phyloP scores from a whole-genome alignment of 2,329 filamentous ascomycete species.

The Trichoderma gracile region DNA sequence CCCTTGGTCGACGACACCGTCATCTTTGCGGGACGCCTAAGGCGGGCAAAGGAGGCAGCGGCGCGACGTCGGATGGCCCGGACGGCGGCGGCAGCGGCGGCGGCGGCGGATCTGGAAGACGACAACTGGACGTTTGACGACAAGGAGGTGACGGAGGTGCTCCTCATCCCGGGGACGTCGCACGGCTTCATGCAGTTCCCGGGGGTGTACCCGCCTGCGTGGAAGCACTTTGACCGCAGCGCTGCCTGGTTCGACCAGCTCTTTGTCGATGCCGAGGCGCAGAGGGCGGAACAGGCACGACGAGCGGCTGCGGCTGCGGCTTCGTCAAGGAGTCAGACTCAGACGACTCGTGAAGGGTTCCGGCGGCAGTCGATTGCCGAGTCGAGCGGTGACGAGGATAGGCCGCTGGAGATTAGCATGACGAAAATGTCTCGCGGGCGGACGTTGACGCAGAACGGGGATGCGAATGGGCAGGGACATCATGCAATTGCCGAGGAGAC shows the following conservation, averaged over 20 bases:
- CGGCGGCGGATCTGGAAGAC: too few relatives aligned
- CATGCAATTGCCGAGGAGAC: neutral
- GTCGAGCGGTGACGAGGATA: slow-evolving; percentile 76
- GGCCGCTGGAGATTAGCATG: slow-evolving; percentile 78
- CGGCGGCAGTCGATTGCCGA: slow-evolving; percentile 47
- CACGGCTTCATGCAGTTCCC: slow-evolving; percentile 96
- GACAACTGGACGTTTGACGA: slow-evolving; percentile 39
- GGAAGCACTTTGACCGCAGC: slow-evolving; percentile 80
- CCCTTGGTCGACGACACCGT: slow-evolving; percentile 96
- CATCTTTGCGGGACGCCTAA: slow-evolving; percentile 87
- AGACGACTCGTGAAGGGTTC: slow-evolving; percentile 28
- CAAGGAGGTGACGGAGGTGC: slow-evolving; percentile 63
- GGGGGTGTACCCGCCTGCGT: slow-evolving; percentile 81
- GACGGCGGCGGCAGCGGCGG: neutral
- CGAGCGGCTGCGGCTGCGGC: slow-evolving; percentile 11
- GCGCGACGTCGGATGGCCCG: slow-evolving; percentile 28
- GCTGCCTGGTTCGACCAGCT: slow-evolving; percentile 80
- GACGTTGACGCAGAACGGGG: slow-evolving; percentile 33
- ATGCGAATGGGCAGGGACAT: slow-evolving; percentile 27
- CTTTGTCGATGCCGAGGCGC: slow-evolving; percentile 57
- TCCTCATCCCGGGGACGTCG: slow-evolving; percentile 81
- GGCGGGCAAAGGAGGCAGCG: slow-evolving; percentile 69
- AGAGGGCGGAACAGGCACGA: slow-evolving; percentile 35
- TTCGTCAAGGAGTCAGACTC: slow-evolving; percentile 13
- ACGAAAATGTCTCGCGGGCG: slow-evolving; percentile 47